Evolutionary conservation across 1,139 yeast genomes (phyloP), one percentile per base, ranked within the genome.

Genomic region (Kodamaea anthophila): DNA sequence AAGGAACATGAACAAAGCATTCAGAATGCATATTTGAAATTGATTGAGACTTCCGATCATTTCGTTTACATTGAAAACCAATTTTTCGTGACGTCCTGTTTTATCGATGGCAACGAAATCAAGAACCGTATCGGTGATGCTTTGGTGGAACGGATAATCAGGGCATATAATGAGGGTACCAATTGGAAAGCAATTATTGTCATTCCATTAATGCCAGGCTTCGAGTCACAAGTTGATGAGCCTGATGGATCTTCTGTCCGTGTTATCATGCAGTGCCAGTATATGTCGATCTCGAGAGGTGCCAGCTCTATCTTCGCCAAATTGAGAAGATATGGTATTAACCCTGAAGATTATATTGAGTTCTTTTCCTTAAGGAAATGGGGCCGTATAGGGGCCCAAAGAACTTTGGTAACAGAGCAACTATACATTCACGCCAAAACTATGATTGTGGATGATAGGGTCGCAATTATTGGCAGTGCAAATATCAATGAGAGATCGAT

Each of bases 141-240:
- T 0, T 65, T 93, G 30, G 97, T 91, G 9, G 97, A 91, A 51
- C 70, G 99, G 47, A 87, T 91, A 33, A 81, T 87, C 18, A 71
- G 87, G 29, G 98, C 98, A 0, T 82, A 84, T 47, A 71, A 73
- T 36, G 84, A 81, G 38, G 77, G 78, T 4, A 82, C 77, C 32
- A 56, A 64, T 15, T 93, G 99, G 99, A 79, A 79, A 42, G 97
- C 97, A 1, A 72, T 87, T 12, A 79, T 91, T 38, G 72, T 91
- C 5, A 86, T 93, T 38, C 99, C 99, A 3, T 65, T 93, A 43
- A 86, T 91, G 94, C 99, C 99, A 2, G 99, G 98, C 0, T 93
- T 93, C 53, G 94, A 85, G 48, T 80, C 95, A 11, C 86, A 87
- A 43, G 94, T 93, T 20, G 97, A 91, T 52, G 76, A 84, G 41